Conservation (phyloP, 1,284 basidiomycete genomes). For the Thelephora terrestris region DNA sequence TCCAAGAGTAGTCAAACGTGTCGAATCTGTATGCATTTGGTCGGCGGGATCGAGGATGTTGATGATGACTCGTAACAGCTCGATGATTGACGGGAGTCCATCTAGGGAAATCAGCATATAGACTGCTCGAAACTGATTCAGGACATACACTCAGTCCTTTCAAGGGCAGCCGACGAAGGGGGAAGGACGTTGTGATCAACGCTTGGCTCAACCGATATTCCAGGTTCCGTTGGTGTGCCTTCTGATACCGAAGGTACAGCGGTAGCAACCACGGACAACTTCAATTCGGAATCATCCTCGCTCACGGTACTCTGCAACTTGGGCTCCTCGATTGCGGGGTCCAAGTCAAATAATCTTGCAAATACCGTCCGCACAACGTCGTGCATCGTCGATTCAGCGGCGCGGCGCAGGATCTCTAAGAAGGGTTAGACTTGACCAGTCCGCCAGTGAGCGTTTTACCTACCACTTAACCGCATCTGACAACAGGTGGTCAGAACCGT, state of each 20-base stretch:
- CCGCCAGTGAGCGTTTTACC: constrained; percentile 22
- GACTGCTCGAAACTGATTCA: background rate
- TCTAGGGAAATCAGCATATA: constrained; percentile 35
- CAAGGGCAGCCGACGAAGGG: background rate
- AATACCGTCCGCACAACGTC: constrained; percentile 80
- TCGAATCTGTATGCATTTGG: constrained; percentile 93
- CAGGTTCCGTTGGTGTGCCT: background rate
- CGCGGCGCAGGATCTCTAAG: constrained; percentile 77
- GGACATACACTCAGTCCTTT: constrained; percentile 13
- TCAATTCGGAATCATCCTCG: constrained; percentile 48
- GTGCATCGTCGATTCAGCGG: constrained; percentile 94
- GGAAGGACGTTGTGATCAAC: background rate
- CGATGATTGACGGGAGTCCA: constrained; percentile 87
- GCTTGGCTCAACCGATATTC: background rate
- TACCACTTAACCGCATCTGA: constrained; percentile 90
- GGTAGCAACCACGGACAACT: constrained; percentile 38
- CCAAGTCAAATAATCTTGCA: constrained; percentile 57
- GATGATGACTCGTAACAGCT: constrained; percentile 89
- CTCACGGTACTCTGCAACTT: constrained; percentile 44
- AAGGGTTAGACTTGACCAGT: constrained; percentile 9
- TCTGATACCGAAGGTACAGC: background rate
- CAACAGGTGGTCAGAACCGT: constrained; percentile 96
- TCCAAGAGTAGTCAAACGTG: constrained; percentile 81
- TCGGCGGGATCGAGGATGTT: constrained; percentile 94
- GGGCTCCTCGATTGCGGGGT: constrained; percentile 56